A percentile compares a stretch with the other conserved stretches of the same genome.
phyloP scores from a whole-genome alignment of 1,139 yeast genomes.

The Yamadazyma mexicana region DNA sequence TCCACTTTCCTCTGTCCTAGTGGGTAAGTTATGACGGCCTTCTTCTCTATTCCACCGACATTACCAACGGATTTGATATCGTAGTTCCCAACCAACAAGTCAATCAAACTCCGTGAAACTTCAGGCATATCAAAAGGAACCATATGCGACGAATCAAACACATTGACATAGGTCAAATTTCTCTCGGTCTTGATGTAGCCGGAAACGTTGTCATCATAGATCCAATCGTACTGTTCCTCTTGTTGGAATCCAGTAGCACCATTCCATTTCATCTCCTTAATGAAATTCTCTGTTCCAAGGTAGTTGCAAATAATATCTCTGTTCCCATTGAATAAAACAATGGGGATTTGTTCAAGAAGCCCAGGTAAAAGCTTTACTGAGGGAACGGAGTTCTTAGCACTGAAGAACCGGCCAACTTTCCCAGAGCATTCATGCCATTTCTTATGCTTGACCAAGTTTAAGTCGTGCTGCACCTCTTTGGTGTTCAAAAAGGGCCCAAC shows the following conservation, averaged over 20 bases:
- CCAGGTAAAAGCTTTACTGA: conserved; percentile 66
- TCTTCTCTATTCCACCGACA: conserved; percentile 16
- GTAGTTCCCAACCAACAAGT: conserved; percentile 41
- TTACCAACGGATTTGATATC: conserved; percentile 16
- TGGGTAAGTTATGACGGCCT: conserved; percentile 29
- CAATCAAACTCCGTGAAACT: conserved; percentile 68
- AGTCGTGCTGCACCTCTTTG: conserved; percentile 54
- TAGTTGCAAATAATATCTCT: conserved; percentile 88
- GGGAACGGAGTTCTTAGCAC: conserved; percentile 56
- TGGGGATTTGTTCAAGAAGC: conserved; percentile 58
- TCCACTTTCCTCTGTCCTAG: conserved; percentile 21
- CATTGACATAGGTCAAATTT: conserved; percentile 74
- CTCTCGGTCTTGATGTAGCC: conserved; percentile 61
- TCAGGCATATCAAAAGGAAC: conserved; percentile 84
- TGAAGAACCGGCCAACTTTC: conserved; percentile 53
- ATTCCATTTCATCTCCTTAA: conserved; percentile 66
- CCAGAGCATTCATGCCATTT: conserved; percentile 79
- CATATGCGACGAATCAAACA: conserved; percentile 87
- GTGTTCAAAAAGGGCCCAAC: conserved; percentile 62
- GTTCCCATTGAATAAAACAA: conserved; percentile 83
- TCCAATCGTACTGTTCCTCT: conserved; percentile 48
- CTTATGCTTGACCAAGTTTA: conserved; percentile 49
- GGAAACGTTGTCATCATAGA: conserved; percentile 43
- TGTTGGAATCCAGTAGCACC: conserved; percentile 59
- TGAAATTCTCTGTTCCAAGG: conserved; percentile 68